Conservation (phyloP, 2,329 filamentous ascomycete species). For the Trichoderma hamatum region DNA sequence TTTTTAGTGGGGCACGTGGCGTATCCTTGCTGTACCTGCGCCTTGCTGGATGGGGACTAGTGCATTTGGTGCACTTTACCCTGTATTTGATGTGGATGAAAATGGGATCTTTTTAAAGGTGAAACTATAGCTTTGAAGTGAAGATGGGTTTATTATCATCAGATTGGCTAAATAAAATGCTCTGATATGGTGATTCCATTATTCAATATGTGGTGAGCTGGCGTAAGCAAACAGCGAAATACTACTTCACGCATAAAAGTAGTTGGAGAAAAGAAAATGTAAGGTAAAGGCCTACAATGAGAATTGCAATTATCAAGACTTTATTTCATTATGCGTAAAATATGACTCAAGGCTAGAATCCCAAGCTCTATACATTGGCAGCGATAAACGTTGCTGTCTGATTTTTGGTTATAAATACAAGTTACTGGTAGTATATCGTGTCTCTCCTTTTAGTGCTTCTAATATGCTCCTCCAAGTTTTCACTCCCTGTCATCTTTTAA, state of each 20-base stretch:
- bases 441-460: slow-evolving; percentile 6
- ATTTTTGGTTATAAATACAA: slow-evolving; percentile 22
- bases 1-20: slow-evolving; percentile 23
- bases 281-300: too few relatives aligned
- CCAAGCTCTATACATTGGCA: background rate
- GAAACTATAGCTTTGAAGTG: background rate
- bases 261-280: too few relatives aligned
- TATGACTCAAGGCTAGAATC: background rate
- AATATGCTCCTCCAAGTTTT: background rate
- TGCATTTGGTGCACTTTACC: background rate
- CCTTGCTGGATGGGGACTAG: background rate
- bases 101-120: too few relatives aligned
- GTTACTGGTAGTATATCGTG: slow-evolving; percentile 1
- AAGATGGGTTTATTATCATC: background rate
- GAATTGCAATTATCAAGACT: too few relatives aligned
- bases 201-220: background rate
- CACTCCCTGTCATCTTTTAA: background rate
- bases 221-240: too few relatives aligned
- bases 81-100: background rate
- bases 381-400: slow-evolving; percentile 4
- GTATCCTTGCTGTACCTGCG: background rate
- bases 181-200: background rate
- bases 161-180: background rate
- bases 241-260: background rate
- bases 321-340: background rate